Base-by-base conservation (phyloP, 495 filamentous ascomycete species). In the Penicillium pancosmium region DNA sequence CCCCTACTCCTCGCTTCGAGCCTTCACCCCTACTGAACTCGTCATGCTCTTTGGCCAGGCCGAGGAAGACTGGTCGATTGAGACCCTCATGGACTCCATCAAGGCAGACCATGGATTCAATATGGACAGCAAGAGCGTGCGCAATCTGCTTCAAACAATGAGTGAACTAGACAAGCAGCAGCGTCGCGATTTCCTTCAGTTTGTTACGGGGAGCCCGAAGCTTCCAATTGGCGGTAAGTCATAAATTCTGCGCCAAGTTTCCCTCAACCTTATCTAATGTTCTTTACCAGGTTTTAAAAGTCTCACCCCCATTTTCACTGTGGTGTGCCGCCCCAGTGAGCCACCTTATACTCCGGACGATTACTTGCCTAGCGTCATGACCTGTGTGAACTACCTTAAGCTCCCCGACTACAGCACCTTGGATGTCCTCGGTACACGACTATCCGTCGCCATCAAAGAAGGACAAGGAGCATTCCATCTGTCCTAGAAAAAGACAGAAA, bases 61-160 rank as follows among this genome's bases (percentile, higher is more conserved):
- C 5, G 91, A 99, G 27, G 95, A 99, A 67, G 95, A 99, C 67
- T 99, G 95, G 95, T 90, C 90, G 23, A 86, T 98, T 57, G 95
- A 98, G 72, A 98, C 94, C 38, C 81, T 98, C 23, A 96, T 93
- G 85, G 95, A 99, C 68, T 97, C 93, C 2, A 92, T 99, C 74
- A 99, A 98, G 79, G 95, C 95, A n/a, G 95, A 99, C 67, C 95
- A 99, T 70, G 95, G 95, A 4, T 99, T 91, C 80, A 98, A 98
- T 63, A 94, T 99, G 87, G 95, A 99, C 64, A 98, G 95, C 80
- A 91, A 88, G 79, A 97, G 91, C 59, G 94, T 99, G 35, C 91
- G 86, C 41, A 98, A 99, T 65, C 68, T 99, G 61, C 83, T 99
- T 4, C 93, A 97, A 67, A 87, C 87, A 16, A 98, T 99, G 95